Conservation (phyloP, 371 early-diverging fungal genomes). For the Mortierella polycephala region DNA sequence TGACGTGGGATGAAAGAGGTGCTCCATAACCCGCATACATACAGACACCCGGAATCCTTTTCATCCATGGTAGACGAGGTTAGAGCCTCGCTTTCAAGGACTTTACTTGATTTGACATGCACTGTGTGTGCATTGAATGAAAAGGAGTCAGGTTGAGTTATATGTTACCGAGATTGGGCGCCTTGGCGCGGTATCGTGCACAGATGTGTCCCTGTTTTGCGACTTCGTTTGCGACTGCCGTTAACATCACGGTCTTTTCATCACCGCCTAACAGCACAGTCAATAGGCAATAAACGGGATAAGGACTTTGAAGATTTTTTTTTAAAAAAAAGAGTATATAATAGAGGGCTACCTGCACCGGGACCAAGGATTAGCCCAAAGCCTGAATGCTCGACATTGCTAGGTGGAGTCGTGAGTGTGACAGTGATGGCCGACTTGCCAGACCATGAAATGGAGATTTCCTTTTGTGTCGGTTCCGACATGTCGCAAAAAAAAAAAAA, state of each 20-base stretch:
- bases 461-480: conserved; percentile 33
- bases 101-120: too few relatives aligned
- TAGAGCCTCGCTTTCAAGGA: too few relatives aligned
- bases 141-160: background rate
- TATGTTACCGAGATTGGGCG: conserved; percentile 34
- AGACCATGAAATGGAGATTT: conserved; percentile 37
- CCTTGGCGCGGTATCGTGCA: conserved; percentile 42
- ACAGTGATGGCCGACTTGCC: conserved; percentile 41
- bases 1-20: conserved; percentile 32
- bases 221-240: conserved; percentile 25
- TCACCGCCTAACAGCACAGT: conserved; percentile 25
- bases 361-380: conserved; percentile 49
- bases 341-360: conserved; percentile 31
- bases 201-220: conserved; percentile 43
- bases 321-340: background rate
- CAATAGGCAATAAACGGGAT: background rate
- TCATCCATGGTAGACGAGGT: too few relatives aligned
- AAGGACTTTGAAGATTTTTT: too few relatives aligned
- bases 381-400: conserved; percentile 28
- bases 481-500: conserved; percentile 2
- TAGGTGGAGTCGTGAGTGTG: conserved; percentile 35
- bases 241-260: conserved; percentile 33
- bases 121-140: background rate
- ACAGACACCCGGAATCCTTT: conserved; percentile 36
- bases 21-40: conserved; percentile 33